Base-by-base conservation (phyloP, 2,329 filamentous ascomycete species). In the Teratosphaeria viscida region DNA sequence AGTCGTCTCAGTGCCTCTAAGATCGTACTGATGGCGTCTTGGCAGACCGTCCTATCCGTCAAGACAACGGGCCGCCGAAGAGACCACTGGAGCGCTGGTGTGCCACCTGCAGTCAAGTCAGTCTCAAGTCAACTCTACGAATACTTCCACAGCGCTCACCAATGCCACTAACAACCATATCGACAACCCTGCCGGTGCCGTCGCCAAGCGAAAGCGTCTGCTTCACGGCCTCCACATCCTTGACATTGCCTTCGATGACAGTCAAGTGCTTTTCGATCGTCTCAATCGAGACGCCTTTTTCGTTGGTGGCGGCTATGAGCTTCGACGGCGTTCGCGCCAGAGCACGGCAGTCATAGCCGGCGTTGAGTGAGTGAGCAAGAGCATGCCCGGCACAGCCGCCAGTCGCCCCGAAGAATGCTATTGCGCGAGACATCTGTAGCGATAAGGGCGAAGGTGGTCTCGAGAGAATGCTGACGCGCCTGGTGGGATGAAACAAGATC, bases 361-460 rank as follows among this genome's bases (percentile, higher is more conserved):
- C 75, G 32, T 73, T 69, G 52, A 82, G 73, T 5, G 79, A 70
- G 23, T 70, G 68, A 26, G 74, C 73, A 19, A 82, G 76, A 53
- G 75, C 74, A 32, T 74, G 66, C 54, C 76, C 71, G 39, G 75
- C 73, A 62, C 75, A 76, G 55, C 79, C 80, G 59, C 78, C 79
- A 26, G 79, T 82, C 27, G 79, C 78, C 54, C 80, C 80, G 62
- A 82, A 76, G 71, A 82, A 81, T 49, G 78, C 77, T 58, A 81
- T 66, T 35, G 73, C 23, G 43, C 3, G 19, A 23, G 43, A 49
- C n/a, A 49, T 49, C 1, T 1, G 16, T n/a, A 10, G 19, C n/a
- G 43, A 47, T 47, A n/a, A 3, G 35, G 16, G 3, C 16, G 35
- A 39, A 14, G 16, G 5, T 43, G 37, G 12, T 14, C 11, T 5